These are phyloP conservation scores for Spergularia azorica DNA, from an alignment of 179 eudicot genomes.

Conservation along the genomic window DNA sequence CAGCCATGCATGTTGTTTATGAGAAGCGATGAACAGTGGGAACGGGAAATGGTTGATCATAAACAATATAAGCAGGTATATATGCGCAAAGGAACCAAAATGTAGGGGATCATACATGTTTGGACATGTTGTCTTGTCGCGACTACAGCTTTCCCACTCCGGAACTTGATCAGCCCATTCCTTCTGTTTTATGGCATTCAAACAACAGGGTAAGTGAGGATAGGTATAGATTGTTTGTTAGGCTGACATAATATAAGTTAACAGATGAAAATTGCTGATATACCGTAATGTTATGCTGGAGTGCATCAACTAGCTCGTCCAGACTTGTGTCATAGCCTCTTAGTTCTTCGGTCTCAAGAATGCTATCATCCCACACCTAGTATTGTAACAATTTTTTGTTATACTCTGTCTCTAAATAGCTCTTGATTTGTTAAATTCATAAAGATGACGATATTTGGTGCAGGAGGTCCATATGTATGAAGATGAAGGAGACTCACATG, in stretches of 20 bases:
- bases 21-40: no score
- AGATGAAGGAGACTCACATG: constrained; percentile 48
- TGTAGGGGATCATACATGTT: constrained; percentile 46
- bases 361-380: constrained; percentile 71
- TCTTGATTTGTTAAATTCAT: no score
- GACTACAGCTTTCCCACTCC: constrained; percentile 67
- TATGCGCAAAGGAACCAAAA: neutral
- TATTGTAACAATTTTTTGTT: neutral
- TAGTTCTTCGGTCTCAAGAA: constrained; percentile 58
- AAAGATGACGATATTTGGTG: neutral
- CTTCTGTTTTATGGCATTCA: constrained; percentile 30
- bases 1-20: no score
- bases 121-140: constrained; percentile 57
- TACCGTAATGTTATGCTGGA: constrained; percentile 65
- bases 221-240: neutral
- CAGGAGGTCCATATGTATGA: neutral
- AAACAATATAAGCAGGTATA: neutral
- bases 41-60: no score
- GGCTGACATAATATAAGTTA: no score
- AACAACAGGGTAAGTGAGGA: neutral
- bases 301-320: constrained; percentile 42
- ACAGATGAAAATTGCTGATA: neutral
- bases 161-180: constrained; percentile 59
- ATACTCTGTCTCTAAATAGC: neutral
- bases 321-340: constrained; percentile 39